A percentile compares a stretch with the other conserved stretches of the same genome.
phyloP scores from a whole-genome alignment of 2,329 filamentous ascomycete species.

The Trichoderma sp. region DNA sequence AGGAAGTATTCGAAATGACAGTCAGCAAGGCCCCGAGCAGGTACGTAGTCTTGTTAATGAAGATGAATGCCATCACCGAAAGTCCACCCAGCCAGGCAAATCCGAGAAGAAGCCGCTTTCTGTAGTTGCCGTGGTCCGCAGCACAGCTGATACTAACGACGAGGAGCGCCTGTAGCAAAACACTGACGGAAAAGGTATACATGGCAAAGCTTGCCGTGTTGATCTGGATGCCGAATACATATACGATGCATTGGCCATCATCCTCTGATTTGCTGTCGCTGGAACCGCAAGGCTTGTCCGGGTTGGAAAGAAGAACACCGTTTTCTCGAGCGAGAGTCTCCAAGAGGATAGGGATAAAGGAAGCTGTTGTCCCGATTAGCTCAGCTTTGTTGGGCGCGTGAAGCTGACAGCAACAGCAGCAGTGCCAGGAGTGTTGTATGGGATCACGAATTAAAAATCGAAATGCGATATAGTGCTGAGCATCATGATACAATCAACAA shows the following conservation, averaged over 20 bases:
- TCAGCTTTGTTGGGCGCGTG: not conserved
- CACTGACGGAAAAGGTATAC: slow-evolving; percentile 96
- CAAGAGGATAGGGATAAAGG: slow-evolving; percentile 93
- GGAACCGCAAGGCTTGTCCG: slow-evolving; percentile 71
- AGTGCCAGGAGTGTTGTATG: not conserved
- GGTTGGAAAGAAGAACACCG: slow-evolving; percentile 82
- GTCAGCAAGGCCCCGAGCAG: slow-evolving; percentile 81
- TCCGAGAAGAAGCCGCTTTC: slow-evolving; percentile 82
- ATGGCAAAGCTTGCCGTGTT: slow-evolving; percentile 97
- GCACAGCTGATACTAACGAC: slow-evolving; percentile 97
- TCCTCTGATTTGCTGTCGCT: slow-evolving; percentile 58
- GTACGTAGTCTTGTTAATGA: slow-evolving; percentile 74
- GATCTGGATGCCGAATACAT: slow-evolving; percentile 80
- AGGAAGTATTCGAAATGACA: slow-evolving; percentile 89
- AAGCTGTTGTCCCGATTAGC: slow-evolving; percentile 57
- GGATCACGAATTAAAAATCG: not conserved
- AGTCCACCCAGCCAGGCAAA: slow-evolving; percentile 84
- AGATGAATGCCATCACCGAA: slow-evolving; percentile 86
- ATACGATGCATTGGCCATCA: slow-evolving; percentile 77
- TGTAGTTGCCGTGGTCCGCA: slow-evolving; percentile 89
- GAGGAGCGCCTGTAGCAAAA: slow-evolving; percentile 83
- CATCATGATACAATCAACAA: not conserved
- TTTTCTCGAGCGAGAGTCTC: slow-evolving; percentile 93
- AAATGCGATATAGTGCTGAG: slow-evolving; percentile 24
- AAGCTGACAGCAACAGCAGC: not conserved